Evolutionary conservation across 73 alveolate species (phyloP).

Genomic region (Durusdinium trenchii): DNA sequence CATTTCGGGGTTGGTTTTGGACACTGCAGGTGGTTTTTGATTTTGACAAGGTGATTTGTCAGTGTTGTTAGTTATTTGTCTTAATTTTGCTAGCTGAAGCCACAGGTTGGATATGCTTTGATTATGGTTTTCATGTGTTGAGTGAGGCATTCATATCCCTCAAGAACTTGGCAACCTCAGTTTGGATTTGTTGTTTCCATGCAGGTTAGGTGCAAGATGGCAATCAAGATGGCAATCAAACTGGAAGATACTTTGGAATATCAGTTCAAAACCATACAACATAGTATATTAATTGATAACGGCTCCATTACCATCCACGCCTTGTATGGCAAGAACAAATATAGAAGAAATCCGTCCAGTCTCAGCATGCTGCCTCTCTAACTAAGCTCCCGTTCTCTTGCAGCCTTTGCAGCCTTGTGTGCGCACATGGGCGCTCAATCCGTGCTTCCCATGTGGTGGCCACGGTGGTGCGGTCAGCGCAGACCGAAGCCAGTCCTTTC

Average conservation of each 20-base stretch:
- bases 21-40: not conserved
- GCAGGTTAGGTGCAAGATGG: not conserved
- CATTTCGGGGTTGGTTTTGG: not conserved
- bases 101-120: not conserved
- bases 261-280: no score
- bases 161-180: no score
- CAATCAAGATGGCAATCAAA: no score
- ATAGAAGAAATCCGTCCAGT: no score
- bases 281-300: no score
- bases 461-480: no score
- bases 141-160: no score
- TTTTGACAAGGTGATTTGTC: not conserved
- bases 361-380: not conserved
- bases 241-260: no score
- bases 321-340: no score
- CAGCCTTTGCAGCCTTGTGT: not conserved
- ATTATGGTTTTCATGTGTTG: no score
- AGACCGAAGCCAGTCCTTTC: no score
- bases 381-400: not conserved
- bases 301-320: no score
- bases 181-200: not conserved
- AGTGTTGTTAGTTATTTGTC: not conserved
- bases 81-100: not conserved
- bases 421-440: not conserved
- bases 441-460: not conserved